These are phyloP conservation scores for Starmerella vitae DNA, from an alignment of 805 yeast genomes.

Conservation along the genomic window DNA sequence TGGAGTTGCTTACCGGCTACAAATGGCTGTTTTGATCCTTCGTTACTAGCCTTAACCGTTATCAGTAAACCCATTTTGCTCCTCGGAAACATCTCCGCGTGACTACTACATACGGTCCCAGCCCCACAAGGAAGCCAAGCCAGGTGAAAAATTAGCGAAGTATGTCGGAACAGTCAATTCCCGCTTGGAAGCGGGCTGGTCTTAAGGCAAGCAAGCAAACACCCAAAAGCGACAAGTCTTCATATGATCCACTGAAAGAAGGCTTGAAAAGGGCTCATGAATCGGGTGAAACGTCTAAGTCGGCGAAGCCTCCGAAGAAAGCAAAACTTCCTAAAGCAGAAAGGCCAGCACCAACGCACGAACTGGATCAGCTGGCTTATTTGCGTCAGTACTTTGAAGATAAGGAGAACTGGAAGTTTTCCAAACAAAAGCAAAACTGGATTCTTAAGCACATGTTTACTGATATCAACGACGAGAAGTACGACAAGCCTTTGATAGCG, in stretches of 20 bases:
- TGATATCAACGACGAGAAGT: conserved; percentile 36
- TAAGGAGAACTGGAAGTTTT: conserved; percentile 60
- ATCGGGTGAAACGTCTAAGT: conserved; percentile 16
- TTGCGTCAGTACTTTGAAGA: conserved; percentile 46
- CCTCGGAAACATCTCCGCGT: too few species aligned
- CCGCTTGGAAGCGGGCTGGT: conserved; percentile 78
- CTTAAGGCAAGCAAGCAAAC: conserved; percentile 34
- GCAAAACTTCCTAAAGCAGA: conserved; percentile 54
- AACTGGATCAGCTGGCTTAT: conserved; percentile 59
- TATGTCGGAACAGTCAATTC: conserved; percentile 29
- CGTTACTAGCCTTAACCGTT: too few species aligned
- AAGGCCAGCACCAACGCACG: conserved; percentile 54
- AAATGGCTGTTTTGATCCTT: too few species aligned
- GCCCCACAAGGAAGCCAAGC: too few species aligned
- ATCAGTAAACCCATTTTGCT: too few species aligned
- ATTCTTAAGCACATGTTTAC: conserved; percentile 45
- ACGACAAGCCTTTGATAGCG: conserved; percentile 36
- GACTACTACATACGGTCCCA: too few species aligned
- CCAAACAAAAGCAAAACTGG: conserved; percentile 82
- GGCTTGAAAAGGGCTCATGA: conserved; percentile 23
- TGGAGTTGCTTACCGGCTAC: too few species aligned
- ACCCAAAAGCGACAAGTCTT: conserved; percentile 25
- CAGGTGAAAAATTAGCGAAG: too few species aligned
- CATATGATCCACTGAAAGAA: conserved; percentile 22
- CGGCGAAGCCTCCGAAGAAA: conserved; percentile 55